Percentiles rank a stretch among this genome's conserved stretches.
Evolutionary conservation across 345 rosid genomes (phyloP).

Genomic region (Eucalyptus grandis): DNA sequence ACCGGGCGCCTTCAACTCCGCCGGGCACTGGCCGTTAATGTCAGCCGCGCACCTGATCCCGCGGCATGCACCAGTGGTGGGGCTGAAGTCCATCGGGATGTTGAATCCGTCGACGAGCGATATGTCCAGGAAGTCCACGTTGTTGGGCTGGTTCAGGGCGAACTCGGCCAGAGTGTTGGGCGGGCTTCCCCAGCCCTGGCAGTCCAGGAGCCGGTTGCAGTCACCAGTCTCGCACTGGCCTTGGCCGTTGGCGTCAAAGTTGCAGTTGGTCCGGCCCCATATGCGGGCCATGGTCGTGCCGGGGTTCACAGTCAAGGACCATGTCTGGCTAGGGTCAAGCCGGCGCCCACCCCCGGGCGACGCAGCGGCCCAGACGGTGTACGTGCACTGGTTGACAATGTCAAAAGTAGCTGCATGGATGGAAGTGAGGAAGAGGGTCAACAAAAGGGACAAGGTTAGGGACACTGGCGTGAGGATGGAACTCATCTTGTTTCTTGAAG

Average conservation of each 20-base stretch:
- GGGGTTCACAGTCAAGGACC: neutral
- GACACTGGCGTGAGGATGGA: neutral
- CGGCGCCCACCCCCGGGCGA: constrained; percentile 10
- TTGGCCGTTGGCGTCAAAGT: constrained; percentile 5
- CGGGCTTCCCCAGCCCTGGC: constrained; percentile 7
- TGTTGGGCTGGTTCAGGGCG: constrained; percentile 3
- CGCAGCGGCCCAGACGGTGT: constrained; percentile 14
- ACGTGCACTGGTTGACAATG: constrained; percentile 5
- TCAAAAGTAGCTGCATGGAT: neutral
- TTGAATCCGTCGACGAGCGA: constrained; percentile 21
- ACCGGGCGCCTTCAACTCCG: neutral
- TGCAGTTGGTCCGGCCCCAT: constrained; percentile 22
- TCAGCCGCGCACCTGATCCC: constrained; percentile 2
- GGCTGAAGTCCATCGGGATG: constrained; percentile 15
- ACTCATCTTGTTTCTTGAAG: neutral
- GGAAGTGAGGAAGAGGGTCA: neutral
- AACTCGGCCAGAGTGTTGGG: constrained; percentile 19
- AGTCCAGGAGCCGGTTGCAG: constrained; percentile 1
- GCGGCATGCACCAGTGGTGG: neutral
- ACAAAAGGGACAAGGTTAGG: neutral
- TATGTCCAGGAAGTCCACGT: constrained; percentile 11
- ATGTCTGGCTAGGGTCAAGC: constrained; percentile 3
- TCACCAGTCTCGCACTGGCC: constrained; percentile 18
- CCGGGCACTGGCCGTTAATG: constrained; percentile 4
- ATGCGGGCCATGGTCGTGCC: constrained; percentile 6